These are phyloP conservation scores for Globisporangium sylvaticum DNA, from an alignment of 352 stramenopile genomes.

Conservation along the genomic window DNA sequence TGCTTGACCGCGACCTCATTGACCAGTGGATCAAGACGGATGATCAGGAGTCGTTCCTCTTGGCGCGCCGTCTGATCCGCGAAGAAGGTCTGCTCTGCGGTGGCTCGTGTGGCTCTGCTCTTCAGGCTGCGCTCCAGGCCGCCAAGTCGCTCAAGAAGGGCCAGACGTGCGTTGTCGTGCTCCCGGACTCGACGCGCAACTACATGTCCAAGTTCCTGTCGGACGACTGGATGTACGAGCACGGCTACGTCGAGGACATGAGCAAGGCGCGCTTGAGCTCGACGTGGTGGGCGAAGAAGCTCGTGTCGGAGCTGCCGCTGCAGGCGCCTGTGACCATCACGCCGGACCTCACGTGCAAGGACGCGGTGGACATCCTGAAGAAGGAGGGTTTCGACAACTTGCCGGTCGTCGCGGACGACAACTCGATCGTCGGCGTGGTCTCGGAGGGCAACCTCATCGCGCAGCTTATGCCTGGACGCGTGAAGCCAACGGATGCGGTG, in stretches of 20 bases:
- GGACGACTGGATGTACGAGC: slow-evolving; percentile 92
- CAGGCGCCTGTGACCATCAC: slow-evolving; percentile 86
- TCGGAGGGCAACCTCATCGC: slow-evolving; percentile 94
- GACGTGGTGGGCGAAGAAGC: slow-evolving; percentile 92
- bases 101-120: slow-evolving; percentile 88
- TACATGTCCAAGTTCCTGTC: slow-evolving; percentile 98
- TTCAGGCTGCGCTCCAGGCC: slow-evolving; percentile 78
- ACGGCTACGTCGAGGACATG: slow-evolving; percentile 65
- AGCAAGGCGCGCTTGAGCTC: slow-evolving; percentile 73
- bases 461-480: slow-evolving; percentile 83
- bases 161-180: slow-evolving; percentile 92
- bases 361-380: slow-evolving; percentile 92
- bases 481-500: slow-evolving; percentile 80
- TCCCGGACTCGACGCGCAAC: slow-evolving; percentile 94
- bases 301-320: slow-evolving; percentile 70
- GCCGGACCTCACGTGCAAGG: slow-evolving; percentile 80
- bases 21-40: slow-evolving; percentile 95
- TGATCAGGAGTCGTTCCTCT: slow-evolving; percentile 93
- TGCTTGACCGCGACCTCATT: slow-evolving; percentile 90
- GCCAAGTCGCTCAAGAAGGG: slow-evolving; percentile 74
- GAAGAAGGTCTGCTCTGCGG: slow-evolving; percentile 94
- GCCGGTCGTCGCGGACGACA: slow-evolving; percentile 65
- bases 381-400: slow-evolving; percentile 86
- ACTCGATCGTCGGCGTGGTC: slow-evolving; percentile 89
- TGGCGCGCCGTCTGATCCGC: slow-evolving; percentile 92